Evolutionary conservation across 2,329 filamentous ascomycete genomes (phyloP), one percentile per base, ranked within the genome.

Genomic region (Calonectria ilicicola): DNA sequence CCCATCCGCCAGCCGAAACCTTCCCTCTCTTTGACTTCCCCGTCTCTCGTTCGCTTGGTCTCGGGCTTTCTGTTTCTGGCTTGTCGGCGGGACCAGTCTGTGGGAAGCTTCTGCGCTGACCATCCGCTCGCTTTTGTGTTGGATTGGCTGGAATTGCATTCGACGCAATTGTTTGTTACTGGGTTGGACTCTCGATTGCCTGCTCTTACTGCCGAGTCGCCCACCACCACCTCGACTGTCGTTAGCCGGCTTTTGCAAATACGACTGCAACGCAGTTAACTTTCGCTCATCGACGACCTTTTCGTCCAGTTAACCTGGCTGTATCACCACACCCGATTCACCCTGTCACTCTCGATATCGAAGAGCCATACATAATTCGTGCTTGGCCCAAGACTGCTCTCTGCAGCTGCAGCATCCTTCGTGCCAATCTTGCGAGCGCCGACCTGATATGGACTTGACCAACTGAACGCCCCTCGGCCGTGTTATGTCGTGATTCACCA

Each of bases 401-500:
- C 72, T 69, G 65, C 74, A 69, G 70, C 66, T 56, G 47, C 62
- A 47, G 53, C 67, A 58, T 67, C 64, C 35, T 71, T 76, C 69
- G 70, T 71, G 79, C 76, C 67, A 51, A 49, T 38, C 49, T 40
- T 40, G 70, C 46, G 29, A 75, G 53, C 60, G 72, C 64, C 69
- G 63, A 71, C 70, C 70, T 80, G 78, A 76, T 76, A 80, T 80
- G 78, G 73, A 74, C 74, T 77, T 64, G 72, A 66, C 62, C 46
- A 63, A 69, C 67, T 80, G 65, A 80, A 73, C 69, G 56, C 68
- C 67, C 56, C 23, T 75, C 40, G 60, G 60, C 56, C 66, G 70
- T 79, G 73, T 79, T 76, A 76, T 77, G 78, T 72, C 40, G 67
- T 80, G 77, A 80, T 72, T 71, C 72, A 75, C 53, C 65, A 67